Evolutionary conservation across 768 basidiomycete genomes (phyloP).

Genomic region (Russula virescens): DNA sequence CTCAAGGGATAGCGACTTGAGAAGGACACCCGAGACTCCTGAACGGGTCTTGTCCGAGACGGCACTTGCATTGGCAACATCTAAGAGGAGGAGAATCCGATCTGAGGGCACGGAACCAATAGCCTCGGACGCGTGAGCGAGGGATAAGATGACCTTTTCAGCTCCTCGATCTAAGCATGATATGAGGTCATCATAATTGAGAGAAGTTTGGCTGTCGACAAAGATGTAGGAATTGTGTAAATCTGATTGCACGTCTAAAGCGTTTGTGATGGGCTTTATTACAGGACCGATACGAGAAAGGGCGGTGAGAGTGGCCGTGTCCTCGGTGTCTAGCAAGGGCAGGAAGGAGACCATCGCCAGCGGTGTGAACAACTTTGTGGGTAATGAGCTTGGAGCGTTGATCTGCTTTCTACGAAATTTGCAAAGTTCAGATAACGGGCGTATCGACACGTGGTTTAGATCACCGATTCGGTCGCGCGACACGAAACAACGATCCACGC

Average conservation of each 20-base stretch:
- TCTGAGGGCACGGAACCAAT: constrained; percentile 64
- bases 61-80: constrained; percentile 64
- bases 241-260: constrained; percentile 29
- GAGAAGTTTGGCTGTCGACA: constrained; percentile 43
- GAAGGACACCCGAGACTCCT: constrained; percentile 71
- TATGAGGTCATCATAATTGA: constrained; percentile 50
- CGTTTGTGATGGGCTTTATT: constrained; percentile 41
- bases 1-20: constrained; percentile 69
- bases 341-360: constrained; percentile 30
- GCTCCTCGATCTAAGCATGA: constrained; percentile 72
- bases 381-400: no score
- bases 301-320: constrained; percentile 47
- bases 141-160: constrained; percentile 71
- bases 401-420: no score
- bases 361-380: no score
- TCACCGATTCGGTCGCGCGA: no score
- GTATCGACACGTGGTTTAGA: no score
- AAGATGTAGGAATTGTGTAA: constrained; percentile 44
- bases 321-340: constrained; percentile 39
- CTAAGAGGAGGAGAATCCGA: constrained; percentile 70
- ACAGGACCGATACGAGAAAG: constrained; percentile 76
- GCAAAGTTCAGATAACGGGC: no score
- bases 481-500: no score
- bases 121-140: constrained; percentile 58
- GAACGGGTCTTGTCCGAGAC: constrained; percentile 69